Evolutionary conservation across 768 basidiomycete genomes (phyloP).

Genomic region (Mycena haematopus): DNA sequence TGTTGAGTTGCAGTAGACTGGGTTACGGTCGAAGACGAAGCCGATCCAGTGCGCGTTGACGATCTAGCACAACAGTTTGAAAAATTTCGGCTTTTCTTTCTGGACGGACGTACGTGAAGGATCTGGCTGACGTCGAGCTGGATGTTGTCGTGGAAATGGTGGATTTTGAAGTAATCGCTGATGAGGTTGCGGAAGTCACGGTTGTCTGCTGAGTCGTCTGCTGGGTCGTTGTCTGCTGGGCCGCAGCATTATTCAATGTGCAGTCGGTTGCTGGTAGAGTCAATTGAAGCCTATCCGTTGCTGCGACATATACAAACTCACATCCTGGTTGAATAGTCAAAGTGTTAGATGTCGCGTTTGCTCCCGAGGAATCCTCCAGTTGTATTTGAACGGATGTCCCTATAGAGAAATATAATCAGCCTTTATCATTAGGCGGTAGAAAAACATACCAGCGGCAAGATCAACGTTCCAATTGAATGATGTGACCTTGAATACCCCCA

Average conservation of each 20-base stretch:
- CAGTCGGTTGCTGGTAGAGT: slow-evolving; percentile 5
- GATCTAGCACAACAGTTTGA: not conserved
- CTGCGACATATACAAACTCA: not conserved
- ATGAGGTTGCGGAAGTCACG: not conserved
- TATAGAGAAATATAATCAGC: not conserved
- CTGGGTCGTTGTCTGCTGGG: not conserved
- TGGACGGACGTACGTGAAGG: slow-evolving; percentile 2
- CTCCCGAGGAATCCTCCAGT: slow-evolving; percentile 12
- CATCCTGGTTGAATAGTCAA: slow-evolving; percentile 10
- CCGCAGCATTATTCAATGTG: not conserved
- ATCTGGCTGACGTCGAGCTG: too few species aligned
- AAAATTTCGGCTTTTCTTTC: too few species aligned
- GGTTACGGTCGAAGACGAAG: not conserved
- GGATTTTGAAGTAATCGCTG: not conserved
- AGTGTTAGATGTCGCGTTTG: slow-evolving; percentile 2
- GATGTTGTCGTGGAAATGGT: not conserved
- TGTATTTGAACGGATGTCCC: slow-evolving; percentile 14
- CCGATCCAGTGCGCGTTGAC: not conserved
- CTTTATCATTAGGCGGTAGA: not conserved
- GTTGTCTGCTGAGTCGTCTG: not conserved
- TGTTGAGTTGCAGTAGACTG: not conserved
- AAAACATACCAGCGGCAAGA: slow-evolving; percentile 16
- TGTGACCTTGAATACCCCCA: slow-evolving; percentile 16
- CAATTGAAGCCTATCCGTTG: not conserved
- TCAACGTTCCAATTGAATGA: slow-evolving; percentile 22